Conservation (phyloP, 768 basidiomycete species). For the Gloeophyllum trabeum region DNA sequence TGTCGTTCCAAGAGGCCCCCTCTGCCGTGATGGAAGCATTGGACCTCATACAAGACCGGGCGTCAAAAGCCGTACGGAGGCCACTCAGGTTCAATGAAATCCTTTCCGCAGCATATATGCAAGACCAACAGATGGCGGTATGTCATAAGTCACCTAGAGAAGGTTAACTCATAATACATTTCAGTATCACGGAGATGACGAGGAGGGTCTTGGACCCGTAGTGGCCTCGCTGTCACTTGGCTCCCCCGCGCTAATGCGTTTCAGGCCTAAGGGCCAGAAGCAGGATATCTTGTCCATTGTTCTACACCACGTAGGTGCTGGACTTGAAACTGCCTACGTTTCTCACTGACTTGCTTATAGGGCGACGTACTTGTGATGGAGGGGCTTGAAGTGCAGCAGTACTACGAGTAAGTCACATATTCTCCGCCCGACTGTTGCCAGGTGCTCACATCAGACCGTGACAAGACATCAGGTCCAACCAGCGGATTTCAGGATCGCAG, state of each 20-base stretch:
- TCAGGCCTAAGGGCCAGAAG: conserved; percentile 30
- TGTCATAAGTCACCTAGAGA: too few relatives aligned
- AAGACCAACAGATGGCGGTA: conserved; percentile 76
- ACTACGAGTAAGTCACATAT: conserved; percentile 47
- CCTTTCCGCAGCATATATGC: conserved; percentile 77
- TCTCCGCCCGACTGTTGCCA: background rate
- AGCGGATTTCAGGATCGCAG: conserved; percentile 67
- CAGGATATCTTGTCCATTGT: conserved; percentile 39
- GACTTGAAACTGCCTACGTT: background rate
- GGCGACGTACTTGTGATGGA: conserved; percentile 77
- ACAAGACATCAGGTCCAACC: conserved; percentile 66
- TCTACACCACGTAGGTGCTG: conserved; percentile 48
- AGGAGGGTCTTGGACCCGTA: conserved; percentile 58
- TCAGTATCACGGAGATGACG: conserved; percentile 74
- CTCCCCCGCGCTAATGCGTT: conserved; percentile 71
- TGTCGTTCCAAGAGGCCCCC: conserved; percentile 50
- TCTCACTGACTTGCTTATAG: conserved; percentile 22
- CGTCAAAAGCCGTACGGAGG: conserved; percentile 30
- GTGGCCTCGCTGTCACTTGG: conserved; percentile 74
- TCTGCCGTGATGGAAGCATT: conserved; percentile 47
- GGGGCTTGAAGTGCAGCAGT: conserved; percentile 51
- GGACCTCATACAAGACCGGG: conserved; percentile 44
- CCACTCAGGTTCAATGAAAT: conserved; percentile 60
- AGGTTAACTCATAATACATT: background rate
- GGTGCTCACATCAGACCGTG: too few relatives aligned